These are phyloP conservation scores for Aspergillus floridensis DNA, from an alignment of 2,329 filamentous ascomycete species.

Conservation along the genomic window DNA sequence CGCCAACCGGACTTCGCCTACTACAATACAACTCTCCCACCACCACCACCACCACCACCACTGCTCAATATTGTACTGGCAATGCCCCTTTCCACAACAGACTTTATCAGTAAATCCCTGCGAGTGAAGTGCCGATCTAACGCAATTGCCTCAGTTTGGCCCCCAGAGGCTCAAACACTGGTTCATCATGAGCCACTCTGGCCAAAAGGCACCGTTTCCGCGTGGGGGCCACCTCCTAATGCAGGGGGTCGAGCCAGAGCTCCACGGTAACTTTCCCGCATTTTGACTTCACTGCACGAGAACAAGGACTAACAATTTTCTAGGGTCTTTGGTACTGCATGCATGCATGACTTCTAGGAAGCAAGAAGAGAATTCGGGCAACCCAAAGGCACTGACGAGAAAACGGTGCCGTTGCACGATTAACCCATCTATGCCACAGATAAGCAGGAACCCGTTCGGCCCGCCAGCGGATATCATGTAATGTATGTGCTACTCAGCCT, in stretches of 20 bases:
- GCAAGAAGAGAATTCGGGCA: not conserved
- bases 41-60: not conserved
- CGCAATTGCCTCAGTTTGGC: not conserved
- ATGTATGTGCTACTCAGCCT: not conserved
- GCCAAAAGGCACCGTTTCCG: not conserved
- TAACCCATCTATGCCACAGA: not conserved
- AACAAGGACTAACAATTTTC: not conserved
- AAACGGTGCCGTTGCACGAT: not conserved
- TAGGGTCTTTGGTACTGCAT: too few species aligned
- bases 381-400: not conserved
- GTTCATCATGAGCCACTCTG: not conserved
- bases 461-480: not conserved
- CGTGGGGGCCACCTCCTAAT: not conserved
- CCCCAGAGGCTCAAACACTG: conserved; percentile 6
- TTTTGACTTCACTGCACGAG: too few species aligned
- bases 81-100: not conserved
- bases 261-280: not conserved
- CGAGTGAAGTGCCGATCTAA: not conserved
- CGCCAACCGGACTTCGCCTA: not conserved
- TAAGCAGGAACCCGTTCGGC: not conserved
- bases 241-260: not conserved
- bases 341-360: not conserved
- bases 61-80: not conserved
- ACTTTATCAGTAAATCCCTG: not conserved
- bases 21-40: not conserved